Evolutionary conservation across 768 basidiomycete genomes (phyloP).

Genomic region (Dacryopinax spathularia): DNA sequence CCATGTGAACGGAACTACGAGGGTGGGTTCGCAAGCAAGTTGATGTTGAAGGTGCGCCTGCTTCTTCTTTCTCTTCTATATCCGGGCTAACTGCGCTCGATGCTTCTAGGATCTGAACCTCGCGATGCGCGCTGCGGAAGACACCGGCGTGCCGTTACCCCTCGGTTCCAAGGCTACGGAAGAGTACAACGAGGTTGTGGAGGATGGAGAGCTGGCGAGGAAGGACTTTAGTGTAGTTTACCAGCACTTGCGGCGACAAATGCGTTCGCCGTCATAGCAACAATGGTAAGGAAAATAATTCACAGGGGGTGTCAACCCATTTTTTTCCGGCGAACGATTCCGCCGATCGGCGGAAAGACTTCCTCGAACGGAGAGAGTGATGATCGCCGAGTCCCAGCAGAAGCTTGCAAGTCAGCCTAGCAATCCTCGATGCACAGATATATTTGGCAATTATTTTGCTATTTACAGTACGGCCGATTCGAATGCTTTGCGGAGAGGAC

Average conservation of each 20-base stretch:
- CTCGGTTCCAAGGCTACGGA: slow-evolving; percentile 49
- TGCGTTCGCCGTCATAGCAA: too few relatives aligned
- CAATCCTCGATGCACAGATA: too few relatives aligned
- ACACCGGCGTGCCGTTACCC: slow-evolving; percentile 40
- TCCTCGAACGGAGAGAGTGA: neutral
- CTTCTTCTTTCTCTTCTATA: neutral
- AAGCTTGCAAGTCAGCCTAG: neutral
- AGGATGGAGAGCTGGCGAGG: slow-evolving; percentile 43
- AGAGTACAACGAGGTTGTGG: slow-evolving; percentile 46
- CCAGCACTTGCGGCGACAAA: slow-evolving; percentile 34
- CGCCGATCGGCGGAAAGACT: neutral
- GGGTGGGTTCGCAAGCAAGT: slow-evolving; percentile 67
- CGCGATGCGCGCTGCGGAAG: slow-evolving; percentile 47
- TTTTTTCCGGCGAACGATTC: too few relatives aligned
- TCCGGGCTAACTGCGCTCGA: slow-evolving; percentile 5
- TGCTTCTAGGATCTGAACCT: slow-evolving; percentile 62
- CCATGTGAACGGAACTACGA: slow-evolving; percentile 74
- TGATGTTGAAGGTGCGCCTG: slow-evolving; percentile 62
- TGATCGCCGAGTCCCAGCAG: neutral
- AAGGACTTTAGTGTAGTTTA: slow-evolving; percentile 80
- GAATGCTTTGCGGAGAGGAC: neutral
- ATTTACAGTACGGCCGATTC: too few relatives aligned
- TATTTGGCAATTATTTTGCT: too few relatives aligned
- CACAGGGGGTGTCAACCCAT: too few relatives aligned
- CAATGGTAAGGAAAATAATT: neutral